Percentiles rank a stretch among this genome's conserved stretches.
Conservation (phyloP, 2,329 filamentous ascomycete species). For the Capronia americana region DNA sequence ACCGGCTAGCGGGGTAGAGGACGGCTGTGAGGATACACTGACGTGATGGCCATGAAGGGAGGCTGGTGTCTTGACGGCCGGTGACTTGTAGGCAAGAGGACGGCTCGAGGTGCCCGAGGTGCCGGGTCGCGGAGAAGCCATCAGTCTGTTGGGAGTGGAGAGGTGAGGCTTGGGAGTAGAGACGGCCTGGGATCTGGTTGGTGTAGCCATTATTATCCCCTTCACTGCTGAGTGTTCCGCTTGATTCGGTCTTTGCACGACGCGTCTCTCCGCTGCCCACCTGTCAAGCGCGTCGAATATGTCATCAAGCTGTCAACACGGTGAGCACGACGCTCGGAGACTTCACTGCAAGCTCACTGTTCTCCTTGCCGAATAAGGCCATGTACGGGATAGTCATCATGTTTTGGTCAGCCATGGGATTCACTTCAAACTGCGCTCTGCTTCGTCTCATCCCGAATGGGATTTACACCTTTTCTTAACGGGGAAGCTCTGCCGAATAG, state of each 20-base stretch:
- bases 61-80: constrained; percentile 53
- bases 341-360: constrained; percentile 4
- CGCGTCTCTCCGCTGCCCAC: neutral
- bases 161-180: constrained; percentile 48
- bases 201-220: constrained; percentile 50
- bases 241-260: neutral
- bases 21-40: constrained; percentile 50
- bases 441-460: neutral
- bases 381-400: neutral
- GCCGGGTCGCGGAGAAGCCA: constrained; percentile 52
- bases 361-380: neutral
- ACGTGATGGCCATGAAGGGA: constrained; percentile 46
- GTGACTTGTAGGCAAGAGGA: constrained; percentile 52
- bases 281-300: constrained; percentile 2
- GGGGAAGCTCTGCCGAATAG: neutral
- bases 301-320: neutral
- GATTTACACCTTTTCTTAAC: neutral
- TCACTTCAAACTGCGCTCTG: neutral
- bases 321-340: neutral
- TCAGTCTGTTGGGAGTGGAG: constrained; percentile 52
- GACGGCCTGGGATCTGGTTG: constrained; percentile 43
- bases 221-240: neutral
- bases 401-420: neutral
- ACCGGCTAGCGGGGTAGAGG: constrained; percentile 51
- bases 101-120: constrained; percentile 48